Conservation (phyloP, 345 rosid genomes). For the Murraya koenigii region DNA sequence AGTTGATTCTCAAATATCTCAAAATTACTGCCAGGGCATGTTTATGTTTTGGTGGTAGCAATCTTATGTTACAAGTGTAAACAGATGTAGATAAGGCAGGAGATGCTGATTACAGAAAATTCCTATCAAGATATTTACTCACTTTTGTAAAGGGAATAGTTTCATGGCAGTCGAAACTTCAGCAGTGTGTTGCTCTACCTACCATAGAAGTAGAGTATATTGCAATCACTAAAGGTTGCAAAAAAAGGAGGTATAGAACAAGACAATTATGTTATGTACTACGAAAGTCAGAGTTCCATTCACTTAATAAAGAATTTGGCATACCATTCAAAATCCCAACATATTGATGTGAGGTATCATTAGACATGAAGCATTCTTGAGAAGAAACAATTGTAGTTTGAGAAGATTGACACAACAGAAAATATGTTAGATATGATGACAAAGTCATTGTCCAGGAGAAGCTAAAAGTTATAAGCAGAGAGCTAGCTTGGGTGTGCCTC, state of each 20-base stretch:
- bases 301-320: not conserved
- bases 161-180: not conserved
- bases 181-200: too few species aligned
- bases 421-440: not conserved
- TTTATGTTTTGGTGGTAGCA: not conserved
- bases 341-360: not conserved
- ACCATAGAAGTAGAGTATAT: too few species aligned
- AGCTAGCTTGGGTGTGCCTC: too few species aligned
- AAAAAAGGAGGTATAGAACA: not conserved
- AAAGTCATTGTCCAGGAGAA: not conserved
- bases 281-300: not conserved
- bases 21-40: too few species aligned
- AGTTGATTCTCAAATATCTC: conserved; percentile 3
- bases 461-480: too few species aligned
- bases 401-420: not conserved
- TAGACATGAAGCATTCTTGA: not conserved
- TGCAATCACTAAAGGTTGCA: too few species aligned
- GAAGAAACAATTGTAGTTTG: not conserved
- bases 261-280: not conserved
- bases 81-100: not conserved
- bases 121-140: not conserved
- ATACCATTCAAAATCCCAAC: not conserved
- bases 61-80: not conserved
- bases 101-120: not conserved
- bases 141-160: not conserved